Evolutionary conservation across 2,329 filamentous ascomycete genomes (phyloP).

Genomic region (Paradendryphiella salina): DNA sequence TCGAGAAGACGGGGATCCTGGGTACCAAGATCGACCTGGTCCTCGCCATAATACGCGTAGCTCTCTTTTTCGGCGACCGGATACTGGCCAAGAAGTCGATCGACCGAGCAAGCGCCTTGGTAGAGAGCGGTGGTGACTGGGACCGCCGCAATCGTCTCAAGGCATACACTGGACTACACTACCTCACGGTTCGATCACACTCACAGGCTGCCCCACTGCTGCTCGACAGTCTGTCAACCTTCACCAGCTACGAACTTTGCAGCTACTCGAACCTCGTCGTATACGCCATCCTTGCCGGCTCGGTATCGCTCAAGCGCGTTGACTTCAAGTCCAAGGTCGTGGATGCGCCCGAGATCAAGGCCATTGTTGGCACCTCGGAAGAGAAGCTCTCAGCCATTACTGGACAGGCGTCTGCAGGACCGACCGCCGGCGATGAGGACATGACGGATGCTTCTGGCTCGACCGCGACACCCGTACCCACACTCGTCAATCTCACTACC

Average conservation of each 20-base stretch:
- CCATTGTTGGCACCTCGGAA: slow-evolving; percentile 86
- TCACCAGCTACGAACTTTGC: slow-evolving; percentile 98
- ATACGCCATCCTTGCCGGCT: slow-evolving; percentile 93
- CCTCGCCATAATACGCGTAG: slow-evolving; percentile 92
- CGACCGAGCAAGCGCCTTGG: slow-evolving; percentile 83
- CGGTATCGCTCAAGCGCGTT: slow-evolving; percentile 90
- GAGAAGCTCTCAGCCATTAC: slow-evolving; percentile 83
- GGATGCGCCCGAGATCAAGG: slow-evolving; percentile 96
- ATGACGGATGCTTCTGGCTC: slow-evolving; percentile 64
- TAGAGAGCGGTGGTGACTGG: slow-evolving; percentile 97
- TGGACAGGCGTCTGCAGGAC: slow-evolving; percentile 78
- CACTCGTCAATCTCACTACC: slow-evolving; percentile 85
- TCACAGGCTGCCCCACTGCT: slow-evolving; percentile 86
- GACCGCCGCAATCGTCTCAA: slow-evolving; percentile 97
- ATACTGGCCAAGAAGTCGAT: slow-evolving; percentile 90
- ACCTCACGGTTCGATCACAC: slow-evolving; percentile 90
- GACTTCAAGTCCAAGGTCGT: slow-evolving; percentile 99
- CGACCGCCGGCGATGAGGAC: slow-evolving; percentile 74
- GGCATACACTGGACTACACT: slow-evolving; percentile 94
- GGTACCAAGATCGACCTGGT: slow-evolving; percentile 97
- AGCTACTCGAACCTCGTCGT: slow-evolving; percentile 93
- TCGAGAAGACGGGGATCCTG: slow-evolving; percentile 96
- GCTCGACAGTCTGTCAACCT: slow-evolving; percentile 95
- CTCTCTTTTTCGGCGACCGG: slow-evolving; percentile 94
- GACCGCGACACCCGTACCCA: slow-evolving; percentile 59